Evolutionary conservation across 1,284 basidiomycete genomes (phyloP), one percentile per base, ranked within the genome.

Genomic region (Meripilus lineatus): DNA sequence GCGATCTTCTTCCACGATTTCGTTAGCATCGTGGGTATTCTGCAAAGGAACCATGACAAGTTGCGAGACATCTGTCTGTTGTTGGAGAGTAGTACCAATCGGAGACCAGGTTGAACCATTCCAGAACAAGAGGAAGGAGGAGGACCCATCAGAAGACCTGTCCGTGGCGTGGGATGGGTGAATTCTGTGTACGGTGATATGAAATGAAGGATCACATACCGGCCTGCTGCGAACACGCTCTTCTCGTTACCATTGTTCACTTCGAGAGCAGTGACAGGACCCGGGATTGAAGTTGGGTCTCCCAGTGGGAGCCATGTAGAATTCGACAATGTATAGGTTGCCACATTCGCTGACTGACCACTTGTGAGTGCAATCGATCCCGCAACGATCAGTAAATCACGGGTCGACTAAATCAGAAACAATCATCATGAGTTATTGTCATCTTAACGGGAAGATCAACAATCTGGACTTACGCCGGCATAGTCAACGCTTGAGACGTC

Each of bases 191-290:
- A 22, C 15, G 10, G 15, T 8, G 21, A 7, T 18, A 37, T 21
- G 23, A 47, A 14, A 34, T 25, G 40, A 47, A 36, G 18, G 10
- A 25, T 5, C 4, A 64, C 79, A 57, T 50, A 88, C 81, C 78
- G 77, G 47, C 95, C 95, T 34, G 93, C 89, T 35, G 89, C 90
- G 58, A 94, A 98, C 52, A 98, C 79, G 57, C 88, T 94, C 53
- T 80, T 86, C 1, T 68, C 64, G 59, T 96, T 91, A 24, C 79
- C 76, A 53, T 86, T 74, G 63, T 98, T 89, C 42, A 94, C 84
- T 44, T 85, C 86, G 41, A 97, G 64, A 11, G 95, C 92, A 6
- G 91, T 88, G 0, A 93, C 89, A 1, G 93, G 91, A 2, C 95
- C 95, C 35, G 93, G 90, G 13, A 96, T 71, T 39, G 79, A 72